Evolutionary conservation across 352 stramenopile species (phyloP), one percentile per base, ranked within the genome.

Genomic region (Albugo candida): DNA sequence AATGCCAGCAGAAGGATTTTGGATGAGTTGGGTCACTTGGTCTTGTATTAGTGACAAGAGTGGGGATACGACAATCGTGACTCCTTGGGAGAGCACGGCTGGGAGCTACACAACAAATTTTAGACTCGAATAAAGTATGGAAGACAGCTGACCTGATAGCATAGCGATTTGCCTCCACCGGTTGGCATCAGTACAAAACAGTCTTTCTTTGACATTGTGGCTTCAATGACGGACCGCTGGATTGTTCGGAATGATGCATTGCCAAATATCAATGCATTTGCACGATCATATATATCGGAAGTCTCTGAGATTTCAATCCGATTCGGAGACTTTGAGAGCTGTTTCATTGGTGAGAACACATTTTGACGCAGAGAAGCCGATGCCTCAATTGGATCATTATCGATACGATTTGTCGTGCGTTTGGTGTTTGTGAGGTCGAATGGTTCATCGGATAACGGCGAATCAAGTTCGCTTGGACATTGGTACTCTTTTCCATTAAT

Each of bases 171-270:
- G 40, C 78, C 75, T 36, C 78, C 75, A 41, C 77, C 75, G 0
- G 85, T 95, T 42, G 84, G 80, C 89, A 97, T 97, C 48, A 96
- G 69, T 44, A 95, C 80, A 55, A 97, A 96, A 17, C 63, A 70
- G 57, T 97, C 85, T 49, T 83, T 63, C 11, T 70, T 72, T 19
- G 60, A 76, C 10, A 97, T 57, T 31, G 86, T 96, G 6, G 69
- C 65, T 48, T 95, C 86, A 51, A 97, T 95, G 37, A 96, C 86
- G 46, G 83, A 59, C 38, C 84, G 45, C 66, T 97, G 91, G 55
- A 94, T 69, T 1, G 77, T 81, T 27, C 91, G 74, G 58, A 97
- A 97, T 13, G 42, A 54, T 21, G 60, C 43, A 53, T 87, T 87
- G 6, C 72, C 68, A 43, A 87, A 87, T 13, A 87, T 58, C 21